Conservation (phyloP, 495 filamentous ascomycete species). For the Margaritispora aquatica region DNA sequence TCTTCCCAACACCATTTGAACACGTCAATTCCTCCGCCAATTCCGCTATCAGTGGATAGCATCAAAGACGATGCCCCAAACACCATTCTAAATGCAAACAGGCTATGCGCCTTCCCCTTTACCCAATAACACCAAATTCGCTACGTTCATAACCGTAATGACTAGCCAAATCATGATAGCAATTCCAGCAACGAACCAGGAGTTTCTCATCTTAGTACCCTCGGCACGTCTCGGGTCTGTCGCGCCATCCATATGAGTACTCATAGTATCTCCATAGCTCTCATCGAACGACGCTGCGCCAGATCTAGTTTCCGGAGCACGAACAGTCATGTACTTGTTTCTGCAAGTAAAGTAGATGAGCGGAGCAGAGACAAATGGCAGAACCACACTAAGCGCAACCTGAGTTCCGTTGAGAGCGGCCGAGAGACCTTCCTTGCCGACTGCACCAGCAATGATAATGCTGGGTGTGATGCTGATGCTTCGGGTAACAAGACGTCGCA, state of each 20-base stretch:
- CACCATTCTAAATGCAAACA: background rate
- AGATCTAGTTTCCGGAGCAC: conserved; percentile 22
- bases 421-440: conserved; percentile 64
- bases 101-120: conserved; percentile 11
- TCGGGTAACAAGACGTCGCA: conserved; percentile 46
- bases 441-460: conserved; percentile 76
- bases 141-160: conserved; percentile 67
- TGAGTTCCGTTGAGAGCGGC: conserved; percentile 72
- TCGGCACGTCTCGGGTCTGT: conserved; percentile 10
- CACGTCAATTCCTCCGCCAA: too few relatives aligned
- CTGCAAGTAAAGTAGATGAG: conserved; percentile 84
- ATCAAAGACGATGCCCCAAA: background rate
- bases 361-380: conserved; percentile 78
- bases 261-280: conserved; percentile 24
- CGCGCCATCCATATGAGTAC: background rate
- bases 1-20: too few relatives aligned
- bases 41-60: background rate
- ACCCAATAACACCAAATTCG: conserved; percentile 57
- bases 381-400: conserved; percentile 71
- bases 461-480: conserved; percentile 72
- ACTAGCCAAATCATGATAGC: conserved; percentile 59
- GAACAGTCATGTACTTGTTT: conserved; percentile 75
- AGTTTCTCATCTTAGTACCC: conserved; percentile 37
- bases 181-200: conserved; percentile 46
- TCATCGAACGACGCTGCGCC: conserved; percentile 22